These are phyloP conservation scores for Aspergillus indologenus DNA, from an alignment of 495 filamentous ascomycete genomes.

Conservation along the genomic window DNA sequence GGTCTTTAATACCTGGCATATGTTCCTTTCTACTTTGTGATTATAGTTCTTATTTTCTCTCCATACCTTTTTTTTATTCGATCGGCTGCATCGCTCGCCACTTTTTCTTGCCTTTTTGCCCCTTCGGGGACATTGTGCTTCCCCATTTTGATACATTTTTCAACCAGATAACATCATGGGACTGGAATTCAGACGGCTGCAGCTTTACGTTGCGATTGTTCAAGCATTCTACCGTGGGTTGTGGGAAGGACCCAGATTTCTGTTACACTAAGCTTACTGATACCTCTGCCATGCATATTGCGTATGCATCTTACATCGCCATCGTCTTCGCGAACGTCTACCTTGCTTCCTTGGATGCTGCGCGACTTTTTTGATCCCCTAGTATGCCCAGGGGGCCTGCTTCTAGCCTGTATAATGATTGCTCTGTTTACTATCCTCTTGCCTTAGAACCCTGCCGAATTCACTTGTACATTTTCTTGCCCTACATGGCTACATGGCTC, in stretches of 20 bases:
- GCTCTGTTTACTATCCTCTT: not conserved
- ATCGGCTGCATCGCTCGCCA: slow-evolving; percentile 3
- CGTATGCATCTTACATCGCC: too few relatives aligned
- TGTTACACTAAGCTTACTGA: slow-evolving; percentile 3
- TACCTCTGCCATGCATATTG: slow-evolving; percentile 1
- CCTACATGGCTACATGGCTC: not conserved
- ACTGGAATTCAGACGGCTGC: not conserved
- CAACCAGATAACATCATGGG: slow-evolving; percentile 6
- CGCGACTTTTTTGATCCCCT: not conserved
- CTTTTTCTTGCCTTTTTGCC: too few relatives aligned
- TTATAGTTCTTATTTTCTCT: slow-evolving; percentile 30
- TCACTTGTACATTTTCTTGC: slow-evolving; percentile 1
- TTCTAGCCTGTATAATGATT: slow-evolving; percentile 1
- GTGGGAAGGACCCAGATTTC: too few relatives aligned
- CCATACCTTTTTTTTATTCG: slow-evolving; percentile 25
- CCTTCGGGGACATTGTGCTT: not conserved
- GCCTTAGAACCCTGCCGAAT: not conserved
- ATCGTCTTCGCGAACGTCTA: not conserved
- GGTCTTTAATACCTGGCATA: slow-evolving; percentile 40
- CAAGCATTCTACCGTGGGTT: not conserved
- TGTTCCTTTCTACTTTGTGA: slow-evolving; percentile 36
- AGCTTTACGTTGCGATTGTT: not conserved
- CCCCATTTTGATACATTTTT: slow-evolving; percentile 14
- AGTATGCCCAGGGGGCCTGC: not conserved
- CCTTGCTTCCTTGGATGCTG: not conserved